Evolutionary conservation across 2,329 filamentous ascomycete genomes (phyloP), one percentile per base, ranked within the genome.

Genomic region (Colletotrichum tropicicola): DNA sequence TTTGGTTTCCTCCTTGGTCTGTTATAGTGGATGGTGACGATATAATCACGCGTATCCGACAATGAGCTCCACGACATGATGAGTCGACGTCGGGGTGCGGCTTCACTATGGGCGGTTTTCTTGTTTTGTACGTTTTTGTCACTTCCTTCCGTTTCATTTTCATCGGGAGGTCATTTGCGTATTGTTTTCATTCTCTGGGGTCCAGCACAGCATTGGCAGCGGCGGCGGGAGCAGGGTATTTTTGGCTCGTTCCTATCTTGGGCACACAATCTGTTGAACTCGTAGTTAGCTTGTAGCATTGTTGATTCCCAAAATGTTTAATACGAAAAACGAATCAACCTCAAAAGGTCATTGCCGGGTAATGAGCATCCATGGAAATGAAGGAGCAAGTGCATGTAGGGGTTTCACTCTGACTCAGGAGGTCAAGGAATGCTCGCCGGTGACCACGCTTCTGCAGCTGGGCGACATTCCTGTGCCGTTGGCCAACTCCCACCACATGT

Each of bases 11-110:
- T 48, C 10, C 13, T 39, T 49, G 23, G 30, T 41, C 17, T 39
- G 30, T 48, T 37, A 39, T 32, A 48, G 25, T 55, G 21, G 55
- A 8, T 51, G 57, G 47, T 51, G 51, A 51, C 58, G 51, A 41
- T 51, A 56, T 62, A 61, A 65, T 62, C 23, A 65, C 58, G 51
- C 51, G 51, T 55, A 45, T 61, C 45, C 44, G 49, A 55, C 49
- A 30, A 57, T 53, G 57, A 62, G 30, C 23, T 51, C 51, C 62
- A 65, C 37, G 62, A 65, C 51, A 65, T 65, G 35, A 65, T 45
- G 57, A 65, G 58, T 51, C 58, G 49, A 65, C 28, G 59, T 56
- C 44, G 58, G 58, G 6, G 56, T 51, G 56, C 21, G 35, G 28
- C 32, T 62, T 63, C 39, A 48, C 35, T 32, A 51, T 49, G 44